Conservation (phyloP, 805 yeast species). For the Candida easanensis region DNA sequence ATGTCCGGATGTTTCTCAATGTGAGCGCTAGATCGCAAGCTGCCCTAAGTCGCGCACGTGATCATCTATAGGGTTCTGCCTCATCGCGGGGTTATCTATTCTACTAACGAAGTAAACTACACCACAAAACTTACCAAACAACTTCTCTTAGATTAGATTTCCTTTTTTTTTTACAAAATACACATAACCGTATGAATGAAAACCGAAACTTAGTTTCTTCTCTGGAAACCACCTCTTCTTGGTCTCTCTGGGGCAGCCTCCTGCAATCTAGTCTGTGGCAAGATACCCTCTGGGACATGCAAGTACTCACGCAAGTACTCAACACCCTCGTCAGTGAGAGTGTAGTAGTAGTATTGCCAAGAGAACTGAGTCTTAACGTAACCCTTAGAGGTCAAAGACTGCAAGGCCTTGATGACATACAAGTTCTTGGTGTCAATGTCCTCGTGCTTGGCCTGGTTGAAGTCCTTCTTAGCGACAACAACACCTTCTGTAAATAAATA, state of each 20-base stretch:
- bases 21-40: no score
- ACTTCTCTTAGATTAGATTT: conserved; percentile 71
- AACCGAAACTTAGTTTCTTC: conserved; percentile 27
- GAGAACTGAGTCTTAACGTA: conserved; percentile 99
- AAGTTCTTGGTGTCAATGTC: conserved; percentile 98
- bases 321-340: conserved; percentile 99
- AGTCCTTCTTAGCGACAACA: conserved; percentile 99
- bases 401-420: conserved; percentile 97
- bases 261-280: conserved; percentile 97
- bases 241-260: conserved; percentile 81
- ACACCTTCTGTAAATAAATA: conserved; percentile 78
- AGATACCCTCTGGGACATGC: conserved; percentile 97
- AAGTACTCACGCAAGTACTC: conserved; percentile 97
- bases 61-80: neutral
- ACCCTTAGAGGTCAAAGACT: conserved; percentile 98
- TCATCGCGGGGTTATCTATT: neutral
- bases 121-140: conserved; percentile 61
- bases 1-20: neutral
- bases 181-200: conserved; percentile 17
- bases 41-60: neutral
- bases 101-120: neutral
- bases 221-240: conserved; percentile 50
- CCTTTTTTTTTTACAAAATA: conserved; percentile 22
- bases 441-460: conserved; percentile 95
- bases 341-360: conserved; percentile 99